Percentiles rank a stretch among this genome's conserved stretches.
phyloP scores from a whole-genome alignment of 75 land plant genomes.

The Pinus tabuliformis region DNA sequence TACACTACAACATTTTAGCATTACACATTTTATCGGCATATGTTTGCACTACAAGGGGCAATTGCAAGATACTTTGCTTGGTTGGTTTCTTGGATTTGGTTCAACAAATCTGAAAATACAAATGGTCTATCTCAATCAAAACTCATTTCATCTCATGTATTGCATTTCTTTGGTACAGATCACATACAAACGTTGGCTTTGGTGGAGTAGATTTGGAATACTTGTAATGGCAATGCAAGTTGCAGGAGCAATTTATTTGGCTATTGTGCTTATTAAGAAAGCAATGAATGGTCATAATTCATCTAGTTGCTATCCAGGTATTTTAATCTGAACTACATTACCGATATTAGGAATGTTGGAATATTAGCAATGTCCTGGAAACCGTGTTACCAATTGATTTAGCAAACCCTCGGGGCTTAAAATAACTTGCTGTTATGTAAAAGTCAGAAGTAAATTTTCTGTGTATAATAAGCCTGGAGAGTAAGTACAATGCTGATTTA shows the following conservation, averaged over 20 bases:
- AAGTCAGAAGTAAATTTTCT: too few relatives aligned
- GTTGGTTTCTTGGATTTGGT: background rate
- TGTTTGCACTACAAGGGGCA: too few relatives aligned
- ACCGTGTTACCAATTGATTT: too few relatives aligned
- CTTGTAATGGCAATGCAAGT: slow-evolving; percentile 53
- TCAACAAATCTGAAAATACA: background rate
- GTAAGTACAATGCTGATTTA: too few relatives aligned
- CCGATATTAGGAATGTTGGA: background rate
- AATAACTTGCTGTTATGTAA: too few relatives aligned
- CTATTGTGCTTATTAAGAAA: slow-evolving; percentile 24
- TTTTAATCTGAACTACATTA: background rate
- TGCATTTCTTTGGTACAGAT: slow-evolving; percentile 40
- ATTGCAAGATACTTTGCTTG: background rate
- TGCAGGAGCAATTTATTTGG: slow-evolving; percentile 53
- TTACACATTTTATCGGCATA: too few relatives aligned
- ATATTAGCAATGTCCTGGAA: too few relatives aligned
- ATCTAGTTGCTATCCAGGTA: slow-evolving; percentile 43
- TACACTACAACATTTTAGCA: too few relatives aligned
- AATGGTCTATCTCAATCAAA: background rate
- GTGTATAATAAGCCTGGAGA: too few relatives aligned
- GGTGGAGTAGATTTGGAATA: slow-evolving; percentile 76
- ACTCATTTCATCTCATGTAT: background rate
- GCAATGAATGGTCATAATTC: slow-evolving; percentile 17
- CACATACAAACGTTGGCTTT: slow-evolving; percentile 72
- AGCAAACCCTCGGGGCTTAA: too few relatives aligned